Conservation (phyloP, 2,329 filamentous ascomycete genomes). For the Pseudohalonectria lignicola region DNA sequence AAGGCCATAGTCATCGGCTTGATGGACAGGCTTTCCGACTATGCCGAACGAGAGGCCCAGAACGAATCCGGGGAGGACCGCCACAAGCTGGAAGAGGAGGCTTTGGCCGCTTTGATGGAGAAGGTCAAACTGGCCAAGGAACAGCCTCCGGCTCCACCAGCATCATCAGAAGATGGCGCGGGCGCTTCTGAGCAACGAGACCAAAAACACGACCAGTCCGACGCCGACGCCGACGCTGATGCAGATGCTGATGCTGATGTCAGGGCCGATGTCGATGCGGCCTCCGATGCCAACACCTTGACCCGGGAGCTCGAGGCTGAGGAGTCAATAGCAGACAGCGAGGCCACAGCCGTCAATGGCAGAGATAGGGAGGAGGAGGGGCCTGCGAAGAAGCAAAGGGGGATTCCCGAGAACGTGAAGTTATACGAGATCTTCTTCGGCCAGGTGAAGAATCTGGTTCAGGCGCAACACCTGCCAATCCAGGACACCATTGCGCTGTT, state of each 20-base stretch:
- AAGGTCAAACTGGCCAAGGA: constrained; percentile 52
- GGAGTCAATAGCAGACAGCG: constrained; percentile 32
- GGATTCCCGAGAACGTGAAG: constrained; percentile 68
- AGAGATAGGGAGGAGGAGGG: constrained; percentile 17
- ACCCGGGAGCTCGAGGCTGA: constrained; percentile 21
- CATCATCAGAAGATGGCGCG: constrained; percentile 9
- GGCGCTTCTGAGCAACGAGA: constrained; percentile 13
- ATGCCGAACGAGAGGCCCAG: constrained; percentile 80
- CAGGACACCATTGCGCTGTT: constrained; percentile 90
- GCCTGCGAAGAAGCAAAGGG: constrained; percentile 24
- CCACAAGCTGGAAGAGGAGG: constrained; percentile 73
- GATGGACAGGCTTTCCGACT: constrained; percentile 92
- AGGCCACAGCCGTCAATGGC: constrained; percentile 36
- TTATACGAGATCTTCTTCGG: constrained; percentile 97
- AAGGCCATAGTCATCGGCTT: constrained; percentile 96
- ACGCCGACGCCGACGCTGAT: constrained; percentile 22
- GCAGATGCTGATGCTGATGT: constrained; percentile 6
- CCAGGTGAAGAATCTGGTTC: constrained; percentile 88
- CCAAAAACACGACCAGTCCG: constrained; percentile 11
- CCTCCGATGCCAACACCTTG: constrained; percentile 19
- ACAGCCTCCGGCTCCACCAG: constrained; percentile 7
- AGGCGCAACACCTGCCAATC: constrained; percentile 80
- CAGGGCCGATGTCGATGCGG: constrained; percentile 19
- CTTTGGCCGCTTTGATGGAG: constrained; percentile 66
- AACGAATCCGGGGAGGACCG: constrained; percentile 59